Conservation (phyloP, 2,329 filamentous ascomycete genomes). For the Aspergillus pseudoviridinutans region DNA sequence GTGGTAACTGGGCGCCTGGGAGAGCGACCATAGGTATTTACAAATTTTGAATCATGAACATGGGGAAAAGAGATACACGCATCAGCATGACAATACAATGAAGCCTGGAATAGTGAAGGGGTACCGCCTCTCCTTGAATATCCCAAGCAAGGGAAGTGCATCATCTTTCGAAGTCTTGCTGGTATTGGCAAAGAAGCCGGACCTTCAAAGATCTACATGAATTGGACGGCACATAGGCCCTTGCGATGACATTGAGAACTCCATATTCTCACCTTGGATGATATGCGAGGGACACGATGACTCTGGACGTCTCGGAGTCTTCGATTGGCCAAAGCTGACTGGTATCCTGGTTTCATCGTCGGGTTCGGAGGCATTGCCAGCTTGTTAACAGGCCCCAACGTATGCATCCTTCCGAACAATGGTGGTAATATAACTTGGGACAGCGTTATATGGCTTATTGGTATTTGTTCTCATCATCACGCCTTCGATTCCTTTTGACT, state of each 20-base stretch:
- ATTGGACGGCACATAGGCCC: background rate
- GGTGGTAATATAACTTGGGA: background rate
- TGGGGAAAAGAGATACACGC: background rate
- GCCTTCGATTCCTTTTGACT: constrained; percentile 12
- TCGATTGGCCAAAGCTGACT: background rate
- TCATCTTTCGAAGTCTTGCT: background rate
- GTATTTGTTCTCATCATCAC: constrained; percentile 3
- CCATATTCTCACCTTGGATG: background rate
- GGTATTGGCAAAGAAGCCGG: background rate
- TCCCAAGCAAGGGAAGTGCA: background rate
- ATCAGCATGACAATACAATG: background rate
- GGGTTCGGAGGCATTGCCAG: background rate
- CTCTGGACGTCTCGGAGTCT: background rate
- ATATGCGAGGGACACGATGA: background rate
- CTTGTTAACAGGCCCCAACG: background rate
- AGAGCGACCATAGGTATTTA: background rate
- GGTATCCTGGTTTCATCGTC: background rate
- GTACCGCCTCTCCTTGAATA: background rate
- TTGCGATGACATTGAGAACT: background rate
- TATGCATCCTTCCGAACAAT: background rate
- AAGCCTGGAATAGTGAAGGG: background rate
- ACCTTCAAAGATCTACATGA: background rate
- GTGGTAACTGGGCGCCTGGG: too few species aligned
- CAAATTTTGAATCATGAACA: background rate
- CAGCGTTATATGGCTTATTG: background rate